Evolutionary conservation across 768 basidiomycete species (phyloP), one percentile per base, ranked within the genome.

Genomic region (Naganishia vaughanmartiniae): DNA sequence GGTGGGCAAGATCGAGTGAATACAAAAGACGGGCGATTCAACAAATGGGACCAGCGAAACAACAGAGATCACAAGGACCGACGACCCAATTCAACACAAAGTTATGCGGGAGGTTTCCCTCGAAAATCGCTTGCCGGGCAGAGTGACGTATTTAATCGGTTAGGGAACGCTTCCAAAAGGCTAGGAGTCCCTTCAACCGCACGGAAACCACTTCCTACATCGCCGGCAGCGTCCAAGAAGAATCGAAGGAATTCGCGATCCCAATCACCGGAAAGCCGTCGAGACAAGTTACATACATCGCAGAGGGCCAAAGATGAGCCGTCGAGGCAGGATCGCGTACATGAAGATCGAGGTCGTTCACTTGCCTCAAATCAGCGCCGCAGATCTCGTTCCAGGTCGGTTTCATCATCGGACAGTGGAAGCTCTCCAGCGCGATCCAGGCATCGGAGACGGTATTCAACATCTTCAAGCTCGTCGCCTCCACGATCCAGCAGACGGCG

Each of bases 381-480:
- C 26, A 63, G 60, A 36, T 6, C n/a, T 26, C 36, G 60, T 26
- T 46, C 60, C n/a, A 46, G 31, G 15, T 63, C 60, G 24, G 17
- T 63, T 11, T 63, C 60, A 2, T 63, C 60, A 1, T 63, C 60
- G 4, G 60, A 63, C 39, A 63, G 39, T 34, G 60, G 30, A 3
- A 51, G 48, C 24, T 51, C 48, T 26, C n/a, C 26, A 11, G 46
- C 60, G 12, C 60, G 60, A 30, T 45, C 60, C 2, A 42, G 60
- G 33, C 28, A 42, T 30, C 39, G 60, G 39, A 42, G 60, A 45
- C 36, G 42, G 17, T 63, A 63, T 30, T 63, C 60, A 42, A 63
- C 42, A 63, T 45, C 60, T n/a, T 5, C 24, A 15, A 63, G 60
- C 60, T 63, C 60, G 39, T 46, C 60, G 2, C 28, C 60, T 11